Base-by-base conservation (phyloP, 2,329 filamentous ascomycete species). In the Parastagonospora nodorum region DNA sequence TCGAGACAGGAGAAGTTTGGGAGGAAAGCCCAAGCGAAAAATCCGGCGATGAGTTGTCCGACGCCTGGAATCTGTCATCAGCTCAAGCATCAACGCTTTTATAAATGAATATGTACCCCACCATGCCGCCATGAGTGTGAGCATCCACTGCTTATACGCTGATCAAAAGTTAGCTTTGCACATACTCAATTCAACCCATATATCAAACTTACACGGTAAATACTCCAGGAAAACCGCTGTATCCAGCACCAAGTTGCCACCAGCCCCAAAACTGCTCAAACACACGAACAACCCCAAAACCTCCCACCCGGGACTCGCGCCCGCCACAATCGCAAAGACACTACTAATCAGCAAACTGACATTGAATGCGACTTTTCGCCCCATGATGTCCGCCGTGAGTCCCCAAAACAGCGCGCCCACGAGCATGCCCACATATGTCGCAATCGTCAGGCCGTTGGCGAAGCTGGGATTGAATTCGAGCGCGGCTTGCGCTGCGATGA, bases 341-440 rank as follows among this genome's bases (percentile, higher is more conserved):
- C 83, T 82, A 62, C 82, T 86, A 49, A 88, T 77, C 60, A 89
- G 80, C 9, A 89, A 76, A 2, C 84, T 85, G 16, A 83, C 73
- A 61, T 89, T 89, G 75, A 90, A 90, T 5, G 87, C 87, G 57
- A 83, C 84, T 55, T 83, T 82, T 37, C 87, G 79, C 5, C 87
- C 87, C 53, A 89, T 85, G 30, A 89, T 79, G 62, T 90, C 87
- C 16, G 85, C 86, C 2, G 79, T 79, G 28, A 88, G 71, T 16
- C 87, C 87, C 86, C 87, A 90, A 72, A 89, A 88, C 24, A 88
- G 66, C 12, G 84, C 85, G 1, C 85, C 44, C 80, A 75, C 75
- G 80, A 79, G 51, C 78, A 78, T 80, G 12, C 81, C 81, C 8
- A 80, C 77, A 61, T 87, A 89, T 1, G 79, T 80, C 5, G 86